A percentile compares a stretch with the other conserved stretches of the same genome.
Conservation (phyloP, 257 asterid species). For the Lithospermum erythrorhizon region DNA sequence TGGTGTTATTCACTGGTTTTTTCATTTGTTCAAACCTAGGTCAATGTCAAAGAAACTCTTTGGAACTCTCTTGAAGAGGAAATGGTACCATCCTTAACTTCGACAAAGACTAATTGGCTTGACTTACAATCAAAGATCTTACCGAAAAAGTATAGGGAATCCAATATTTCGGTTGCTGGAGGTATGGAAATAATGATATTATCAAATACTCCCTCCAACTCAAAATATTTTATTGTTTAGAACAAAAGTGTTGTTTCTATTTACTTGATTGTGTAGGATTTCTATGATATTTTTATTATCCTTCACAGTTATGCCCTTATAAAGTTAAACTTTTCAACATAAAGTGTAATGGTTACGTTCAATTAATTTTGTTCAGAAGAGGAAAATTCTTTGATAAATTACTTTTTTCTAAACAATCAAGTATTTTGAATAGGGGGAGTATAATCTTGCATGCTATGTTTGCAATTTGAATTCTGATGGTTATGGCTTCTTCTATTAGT, state of each 20-base stretch:
- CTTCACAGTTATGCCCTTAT: too few species aligned
- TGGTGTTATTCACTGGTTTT: conserved; percentile 5
- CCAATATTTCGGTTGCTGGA: conserved; percentile 93
- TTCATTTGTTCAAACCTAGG: conserved; percentile 34
- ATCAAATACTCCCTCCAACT: conserved; percentile 2
- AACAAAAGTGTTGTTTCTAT: too few species aligned
- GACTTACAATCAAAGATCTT: conserved; percentile 54
- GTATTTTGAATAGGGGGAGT: too few species aligned
- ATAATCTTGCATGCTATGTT: not conserved
- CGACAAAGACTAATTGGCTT: conserved; percentile 76
- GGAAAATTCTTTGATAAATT: too few species aligned
- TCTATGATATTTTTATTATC: too few species aligned
- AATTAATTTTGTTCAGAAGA: too few species aligned
- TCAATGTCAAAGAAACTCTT: conserved; percentile 52
- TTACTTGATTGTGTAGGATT: too few species aligned
- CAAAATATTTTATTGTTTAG: too few species aligned
- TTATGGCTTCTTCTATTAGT: not conserved
- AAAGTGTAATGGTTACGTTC: too few species aligned
- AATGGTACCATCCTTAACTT: conserved; percentile 57
- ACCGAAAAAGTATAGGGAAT: conserved; percentile 60
- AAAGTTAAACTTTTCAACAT: too few species aligned
- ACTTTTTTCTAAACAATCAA: too few species aligned
- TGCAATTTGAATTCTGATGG: not conserved
- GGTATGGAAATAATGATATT: conserved; percentile 52
- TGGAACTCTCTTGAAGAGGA: conserved; percentile 89